These are phyloP conservation scores for Noccaea caerulescens DNA, from an alignment of 345 rosid genomes.

Conservation along the genomic window DNA sequence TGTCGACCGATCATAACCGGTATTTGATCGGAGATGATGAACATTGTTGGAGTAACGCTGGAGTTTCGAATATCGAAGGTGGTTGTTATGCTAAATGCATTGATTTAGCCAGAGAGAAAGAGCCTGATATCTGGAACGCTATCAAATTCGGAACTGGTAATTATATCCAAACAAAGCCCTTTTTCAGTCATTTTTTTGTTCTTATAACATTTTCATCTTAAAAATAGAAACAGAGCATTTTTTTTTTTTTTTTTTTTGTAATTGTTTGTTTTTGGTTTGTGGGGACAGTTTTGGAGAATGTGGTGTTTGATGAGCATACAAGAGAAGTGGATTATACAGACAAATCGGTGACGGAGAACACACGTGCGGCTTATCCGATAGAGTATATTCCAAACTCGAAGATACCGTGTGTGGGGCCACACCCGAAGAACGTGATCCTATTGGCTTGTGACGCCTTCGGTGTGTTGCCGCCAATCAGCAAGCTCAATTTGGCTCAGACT, in stretches of 20 bases:
- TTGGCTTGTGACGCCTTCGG: constrained; percentile 98
- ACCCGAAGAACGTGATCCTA: constrained; percentile 90
- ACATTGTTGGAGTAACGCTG: constrained; percentile 87
- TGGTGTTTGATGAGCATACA: constrained; percentile 93
- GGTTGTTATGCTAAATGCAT: constrained; percentile 99
- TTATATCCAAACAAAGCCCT: background rate
- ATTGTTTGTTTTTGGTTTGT: background rate
- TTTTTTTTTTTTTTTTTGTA: no score
- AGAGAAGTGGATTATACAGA: constrained; percentile 84
- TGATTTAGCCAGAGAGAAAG: constrained; percentile 88
- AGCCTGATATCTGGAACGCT: constrained; percentile 96
- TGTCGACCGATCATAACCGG: constrained; percentile 94
- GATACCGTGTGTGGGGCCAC: constrained; percentile 91
- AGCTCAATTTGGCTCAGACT: constrained; percentile 82
- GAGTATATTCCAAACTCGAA: constrained; percentile 90
- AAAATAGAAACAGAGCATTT: no score
- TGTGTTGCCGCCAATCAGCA: constrained; percentile 97
- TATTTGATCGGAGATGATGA: constrained; percentile 94
- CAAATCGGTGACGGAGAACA: constrained; percentile 94
- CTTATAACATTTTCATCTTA: background rate
- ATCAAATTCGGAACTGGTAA: constrained; percentile 93
- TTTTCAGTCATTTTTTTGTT: background rate
- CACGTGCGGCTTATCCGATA: constrained; percentile 94
- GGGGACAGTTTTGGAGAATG: constrained; percentile 81
- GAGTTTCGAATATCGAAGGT: constrained; percentile 97